These are phyloP conservation scores for Saprolegnia parasitica DNA, from an alignment of 352 stramenopile genomes.

Conservation along the genomic window DNA sequence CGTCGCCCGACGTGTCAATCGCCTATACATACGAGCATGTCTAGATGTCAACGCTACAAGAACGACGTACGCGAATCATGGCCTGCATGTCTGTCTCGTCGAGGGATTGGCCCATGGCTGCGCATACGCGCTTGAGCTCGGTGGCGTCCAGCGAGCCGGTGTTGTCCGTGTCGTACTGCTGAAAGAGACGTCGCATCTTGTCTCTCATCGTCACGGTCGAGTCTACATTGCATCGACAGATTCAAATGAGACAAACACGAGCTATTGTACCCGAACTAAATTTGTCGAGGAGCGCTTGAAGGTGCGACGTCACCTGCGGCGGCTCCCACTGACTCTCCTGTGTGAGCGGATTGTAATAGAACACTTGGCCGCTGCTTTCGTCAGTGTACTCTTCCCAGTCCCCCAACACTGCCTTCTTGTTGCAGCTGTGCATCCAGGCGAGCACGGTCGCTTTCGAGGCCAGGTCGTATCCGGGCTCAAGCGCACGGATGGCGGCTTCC, in stretches of 20 bases:
- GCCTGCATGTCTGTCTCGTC: constrained; percentile 43
- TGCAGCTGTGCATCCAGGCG: constrained; percentile 41
- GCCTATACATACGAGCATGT: constrained; percentile 7
- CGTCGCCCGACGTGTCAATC: constrained; percentile 61
- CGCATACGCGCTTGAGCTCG: constrained; percentile 49
- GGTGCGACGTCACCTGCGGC: constrained; percentile 46
- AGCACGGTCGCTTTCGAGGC: constrained; percentile 26
- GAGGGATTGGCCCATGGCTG: constrained; percentile 35
- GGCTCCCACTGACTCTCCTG: constrained; percentile 63
- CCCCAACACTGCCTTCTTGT: constrained; percentile 42
- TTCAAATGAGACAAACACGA: not conserved
- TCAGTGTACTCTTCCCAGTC: constrained; percentile 60
- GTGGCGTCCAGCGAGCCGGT: constrained; percentile 44
- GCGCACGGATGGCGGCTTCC: not conserved
- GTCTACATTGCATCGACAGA: not conserved
- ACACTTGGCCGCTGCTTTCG: constrained; percentile 37
- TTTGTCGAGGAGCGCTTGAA: constrained; percentile 47
- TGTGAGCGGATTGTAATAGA: constrained; percentile 60
- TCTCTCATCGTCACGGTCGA: constrained; percentile 39
- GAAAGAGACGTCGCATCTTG: constrained; percentile 59
- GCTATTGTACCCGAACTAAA: constrained; percentile 30
- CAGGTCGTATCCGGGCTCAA: not conserved
- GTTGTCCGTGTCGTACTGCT: constrained; percentile 61
- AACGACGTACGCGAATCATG: constrained; percentile 38
- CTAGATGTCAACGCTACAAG: not conserved